These are phyloP conservation scores for Caloboletus firmus DNA, from an alignment of 1,284 basidiomycete genomes.

Conservation along the genomic window DNA sequence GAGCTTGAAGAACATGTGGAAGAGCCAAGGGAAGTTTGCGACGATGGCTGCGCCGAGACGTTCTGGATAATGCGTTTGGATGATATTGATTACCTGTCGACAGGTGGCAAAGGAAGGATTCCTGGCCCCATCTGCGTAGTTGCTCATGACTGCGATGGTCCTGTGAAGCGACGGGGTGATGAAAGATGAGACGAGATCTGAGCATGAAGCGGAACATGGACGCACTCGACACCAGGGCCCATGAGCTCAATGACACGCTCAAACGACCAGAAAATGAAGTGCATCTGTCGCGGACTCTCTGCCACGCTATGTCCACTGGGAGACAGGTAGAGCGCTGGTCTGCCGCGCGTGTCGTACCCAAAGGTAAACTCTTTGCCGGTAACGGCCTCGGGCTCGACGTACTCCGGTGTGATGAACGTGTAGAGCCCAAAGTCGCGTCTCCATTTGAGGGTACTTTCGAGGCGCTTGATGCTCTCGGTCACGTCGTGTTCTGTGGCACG, in stretches of 20 bases:
- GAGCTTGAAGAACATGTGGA: constrained; percentile 81
- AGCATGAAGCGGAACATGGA: constrained; percentile 5
- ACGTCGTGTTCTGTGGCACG: constrained; percentile 72
- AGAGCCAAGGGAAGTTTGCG: constrained; percentile 79
- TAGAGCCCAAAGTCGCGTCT: constrained; percentile 71
- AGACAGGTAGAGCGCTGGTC: constrained; percentile 78
- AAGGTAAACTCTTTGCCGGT: constrained; percentile 76
- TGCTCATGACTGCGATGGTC: constrained; percentile 74
- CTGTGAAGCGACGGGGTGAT: constrained; percentile 33
- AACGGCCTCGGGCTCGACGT: constrained; percentile 70
- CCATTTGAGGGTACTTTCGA: constrained; percentile 73
- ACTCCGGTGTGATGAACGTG: constrained; percentile 51
- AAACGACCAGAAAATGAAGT: constrained; percentile 73
- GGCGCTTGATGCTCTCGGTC: constrained; percentile 53
- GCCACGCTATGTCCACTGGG: constrained; percentile 84
- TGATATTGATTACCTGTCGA: constrained; percentile 67
- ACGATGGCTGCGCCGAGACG: constrained; percentile 86
- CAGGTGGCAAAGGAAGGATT: constrained; percentile 70
- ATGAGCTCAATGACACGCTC: constrained; percentile 74
- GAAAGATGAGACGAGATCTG: not conserved
- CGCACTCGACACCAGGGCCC: constrained; percentile 75
- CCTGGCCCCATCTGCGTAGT: constrained; percentile 80
- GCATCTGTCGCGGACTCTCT: constrained; percentile 69
- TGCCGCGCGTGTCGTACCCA: constrained; percentile 68
- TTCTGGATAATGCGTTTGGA: constrained; percentile 91